These are phyloP conservation scores for Haematococcus sp. DNA, from an alignment of 139 green algal genomes.

Conservation along the genomic window DNA sequence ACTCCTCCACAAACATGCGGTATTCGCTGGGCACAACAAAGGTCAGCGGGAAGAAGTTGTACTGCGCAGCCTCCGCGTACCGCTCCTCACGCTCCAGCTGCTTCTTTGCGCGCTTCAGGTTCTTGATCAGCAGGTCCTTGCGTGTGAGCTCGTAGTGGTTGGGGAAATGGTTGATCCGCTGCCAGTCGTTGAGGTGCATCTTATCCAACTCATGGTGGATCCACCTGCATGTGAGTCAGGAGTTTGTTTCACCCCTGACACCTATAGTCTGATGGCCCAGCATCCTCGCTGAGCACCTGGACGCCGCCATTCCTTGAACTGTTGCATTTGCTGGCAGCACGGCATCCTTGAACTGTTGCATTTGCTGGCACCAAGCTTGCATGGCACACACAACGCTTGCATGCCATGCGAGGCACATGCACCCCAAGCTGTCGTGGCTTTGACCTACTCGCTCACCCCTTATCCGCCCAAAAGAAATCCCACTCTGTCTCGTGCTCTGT, in stretches of 20 bases:
- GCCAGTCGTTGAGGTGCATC: conserved; percentile 63
- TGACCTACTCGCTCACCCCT: conserved; percentile 28
- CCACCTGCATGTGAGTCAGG: conserved; percentile 43
- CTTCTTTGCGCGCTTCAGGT: conserved; percentile 75
- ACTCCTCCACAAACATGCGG: conserved; percentile 84
- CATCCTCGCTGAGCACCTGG: too few species aligned
- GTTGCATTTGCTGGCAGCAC: too few species aligned
- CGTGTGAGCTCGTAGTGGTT: conserved; percentile 86
- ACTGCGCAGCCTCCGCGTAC: conserved; percentile 42
- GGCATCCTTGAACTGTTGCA: too few species aligned
- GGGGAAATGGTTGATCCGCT: conserved; percentile 88
- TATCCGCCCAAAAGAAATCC: conserved; percentile 68
- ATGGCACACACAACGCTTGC: neutral
- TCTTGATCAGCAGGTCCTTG: conserved; percentile 87
- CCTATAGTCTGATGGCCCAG: too few species aligned
- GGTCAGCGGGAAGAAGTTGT: conserved; percentile 71
- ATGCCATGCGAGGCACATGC: neutral
- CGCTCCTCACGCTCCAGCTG: conserved; percentile 67
- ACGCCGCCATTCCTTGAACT: too few species aligned
- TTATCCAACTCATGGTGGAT: conserved; percentile 62
- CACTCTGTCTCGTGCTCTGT: conserved; percentile 53
- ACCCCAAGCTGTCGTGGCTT: too few species aligned
- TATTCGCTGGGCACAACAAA: conserved; percentile 75
- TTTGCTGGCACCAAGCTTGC: too few species aligned
- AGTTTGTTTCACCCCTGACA: too few species aligned